Evolutionary conservation across 73 alveolate species (phyloP), one percentile per base, ranked within the genome.

Genomic region (Paraurostyla sp.): DNA sequence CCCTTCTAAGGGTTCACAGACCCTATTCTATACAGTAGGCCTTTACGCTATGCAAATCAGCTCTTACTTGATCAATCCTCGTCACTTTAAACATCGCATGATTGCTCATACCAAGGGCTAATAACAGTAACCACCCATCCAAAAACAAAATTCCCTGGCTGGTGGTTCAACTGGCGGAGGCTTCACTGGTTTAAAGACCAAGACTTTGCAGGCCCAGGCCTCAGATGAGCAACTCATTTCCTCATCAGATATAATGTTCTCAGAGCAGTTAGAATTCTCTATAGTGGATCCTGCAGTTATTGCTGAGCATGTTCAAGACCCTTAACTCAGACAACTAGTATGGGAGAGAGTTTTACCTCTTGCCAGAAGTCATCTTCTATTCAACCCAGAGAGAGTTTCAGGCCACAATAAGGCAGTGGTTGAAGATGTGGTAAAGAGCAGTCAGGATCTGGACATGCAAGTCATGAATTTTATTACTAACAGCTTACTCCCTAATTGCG

Each of bases 331-430:
- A 36, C 59, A 43, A 35, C 22, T 78, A 16, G 65, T 78, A 16
- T 78, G 89, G 89, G 80, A 78, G 60, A 20, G 78, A 13, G 78
- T 78, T 4, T 23, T 78, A 9, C 80, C 76, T n/a, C 29, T 78
- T 11, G 80, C 69, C 6, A 49, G 69, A 54, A 78, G 40, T 27
- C 7, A 50, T 23, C 80, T 78, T 4, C 45, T 78, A 20, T 90
- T 90, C 81, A 60, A 69, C 35, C 89, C 87, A 16, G 85, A 73
- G 32, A 81, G 46, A 40, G 80, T 78, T 6, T 54, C 73, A 0
- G 69, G 33, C 56, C 95, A 90, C 75, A 90, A 90, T 33, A 90
- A 90, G 56, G 95, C 92, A n/a, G 96, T 91, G 56, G 87, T 83
- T 16, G 91, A 91, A n/a, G 96, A 89, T 23, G 96, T 91, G n/a